Percentiles rank a stretch among this genome's conserved stretches.
Evolutionary conservation across 208 protist species (phyloP).

Genomic region (Sergeia podlipaevii): DNA sequence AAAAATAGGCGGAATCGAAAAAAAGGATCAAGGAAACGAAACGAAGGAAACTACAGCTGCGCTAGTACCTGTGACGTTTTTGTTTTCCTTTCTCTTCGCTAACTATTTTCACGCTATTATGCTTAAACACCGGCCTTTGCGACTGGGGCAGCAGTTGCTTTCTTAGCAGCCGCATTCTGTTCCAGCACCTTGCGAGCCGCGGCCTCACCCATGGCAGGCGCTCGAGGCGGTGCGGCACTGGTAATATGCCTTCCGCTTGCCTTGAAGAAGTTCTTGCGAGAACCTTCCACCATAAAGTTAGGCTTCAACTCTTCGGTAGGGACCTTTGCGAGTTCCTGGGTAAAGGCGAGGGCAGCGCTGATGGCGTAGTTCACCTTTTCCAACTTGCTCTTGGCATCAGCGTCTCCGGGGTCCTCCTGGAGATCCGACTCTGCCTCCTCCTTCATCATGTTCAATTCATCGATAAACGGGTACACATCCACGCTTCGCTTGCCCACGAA

Average conservation of each 20-base stretch:
- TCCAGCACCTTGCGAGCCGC: slow-evolving; percentile 17
- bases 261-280: slow-evolving; percentile 34
- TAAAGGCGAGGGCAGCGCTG: slow-evolving; percentile 67
- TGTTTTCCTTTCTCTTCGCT: neutral
- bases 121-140: too few species aligned
- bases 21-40: slow-evolving; percentile 7
- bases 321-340: slow-evolving; percentile 55
- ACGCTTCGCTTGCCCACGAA: slow-evolving; percentile 68
- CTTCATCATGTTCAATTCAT: slow-evolving; percentile 60
- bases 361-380: slow-evolving; percentile 36
- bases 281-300: slow-evolving; percentile 66
- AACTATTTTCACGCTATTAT: neutral
- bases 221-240: slow-evolving; percentile 13
- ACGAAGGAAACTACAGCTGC: slow-evolving; percentile 3
- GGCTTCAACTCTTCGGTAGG: slow-evolving; percentile 50
- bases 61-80: too few species aligned
- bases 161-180: neutral
- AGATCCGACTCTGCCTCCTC: slow-evolving; percentile 47
- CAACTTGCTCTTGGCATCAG: slow-evolving; percentile 20
- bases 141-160: neutral
- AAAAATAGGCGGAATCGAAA: neutral
- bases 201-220: slow-evolving; percentile 7
- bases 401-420: slow-evolving; percentile 22
- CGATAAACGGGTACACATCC: slow-evolving; percentile 74
- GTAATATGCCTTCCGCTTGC: slow-evolving; percentile 26